phyloP scores from a whole-genome alignment of 1,284 basidiomycete genomes.

The Irpex sp. region DNA sequence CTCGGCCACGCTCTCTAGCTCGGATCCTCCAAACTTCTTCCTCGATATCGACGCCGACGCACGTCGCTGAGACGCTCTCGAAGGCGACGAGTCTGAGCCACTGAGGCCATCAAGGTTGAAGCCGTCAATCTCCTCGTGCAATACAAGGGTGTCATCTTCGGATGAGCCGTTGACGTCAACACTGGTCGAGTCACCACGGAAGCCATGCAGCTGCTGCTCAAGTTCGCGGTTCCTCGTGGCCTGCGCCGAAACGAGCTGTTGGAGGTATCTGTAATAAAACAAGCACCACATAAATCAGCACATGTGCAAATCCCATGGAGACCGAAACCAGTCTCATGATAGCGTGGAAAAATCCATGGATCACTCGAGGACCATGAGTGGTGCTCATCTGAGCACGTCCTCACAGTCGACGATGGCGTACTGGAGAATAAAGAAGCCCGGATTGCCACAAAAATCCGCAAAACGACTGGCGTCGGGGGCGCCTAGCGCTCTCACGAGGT shows the following conservation, averaged over 20 bases:
- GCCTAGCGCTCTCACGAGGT: not conserved
- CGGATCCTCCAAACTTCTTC: slow-evolving; percentile 24
- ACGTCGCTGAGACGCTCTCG: slow-evolving; percentile 2
- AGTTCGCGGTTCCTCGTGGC: slow-evolving; percentile 73
- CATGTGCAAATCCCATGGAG: not conserved
- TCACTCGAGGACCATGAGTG: not conserved
- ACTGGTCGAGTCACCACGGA: slow-evolving; percentile 26
- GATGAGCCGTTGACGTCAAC: slow-evolving; percentile 10
- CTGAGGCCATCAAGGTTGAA: slow-evolving; percentile 14
- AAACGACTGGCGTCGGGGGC: not conserved
- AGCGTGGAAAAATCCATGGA: not conserved
- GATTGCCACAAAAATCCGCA: not conserved
- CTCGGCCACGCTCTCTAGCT: slow-evolving; percentile 31
- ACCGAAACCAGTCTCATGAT: not conserved
- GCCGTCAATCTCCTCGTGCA: slow-evolving; percentile 29
- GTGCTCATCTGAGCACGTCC: not conserved
- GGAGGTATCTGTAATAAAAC: slow-evolving; percentile 57
- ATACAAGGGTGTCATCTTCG: slow-evolving; percentile 24
- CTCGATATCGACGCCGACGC: slow-evolving; percentile 10
- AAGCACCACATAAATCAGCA: slow-evolving; percentile 1
- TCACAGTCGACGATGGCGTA: too few relatives aligned
- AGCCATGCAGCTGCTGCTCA: slow-evolving; percentile 39
- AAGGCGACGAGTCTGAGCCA: not conserved
- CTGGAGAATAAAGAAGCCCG: not conserved
- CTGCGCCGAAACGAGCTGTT: slow-evolving; percentile 78